Evolutionary conservation across 179 eudicot genomes (phyloP), one percentile per base, ranked within the genome.

Genomic region (Silene noctiflora): DNA sequence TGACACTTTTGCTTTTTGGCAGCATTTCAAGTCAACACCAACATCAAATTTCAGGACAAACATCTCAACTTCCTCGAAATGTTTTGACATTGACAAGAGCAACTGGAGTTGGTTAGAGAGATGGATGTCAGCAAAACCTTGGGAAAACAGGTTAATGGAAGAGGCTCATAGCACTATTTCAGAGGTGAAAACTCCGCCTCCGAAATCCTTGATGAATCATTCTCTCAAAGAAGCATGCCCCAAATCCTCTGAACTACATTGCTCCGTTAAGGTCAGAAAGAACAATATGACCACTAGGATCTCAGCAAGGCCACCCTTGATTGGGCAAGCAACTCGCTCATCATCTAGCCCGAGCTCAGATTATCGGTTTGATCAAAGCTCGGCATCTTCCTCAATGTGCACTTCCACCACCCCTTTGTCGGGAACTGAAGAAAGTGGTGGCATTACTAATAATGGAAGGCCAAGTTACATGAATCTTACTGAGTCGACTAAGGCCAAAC

Each of bases 111-210:
- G 99, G 99, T 82, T 95, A 61, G 99, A 95, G 72, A 85, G 96
- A 17, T 94, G 98, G 98, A 94, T 94, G 98, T 84, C 97, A 0
- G 97, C 96, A 31, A 94, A 88, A 83, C 98, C 96, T 19, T 94
- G 97, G 98, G 97, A 94, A 80, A 94, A 81, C 73, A 83, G 98
- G 46, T 63, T 94, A 69, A 92, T 94, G 93, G 98, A 92, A 73
- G 88, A 92, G 82, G 82, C 71, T 13, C 82, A 83, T 14, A 81
- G 73, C 14, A 83, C 84, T 21, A 44, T 79, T 17, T 78, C 79
- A 33, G 97, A 89, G 24, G 71, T 77, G 4, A 79, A 79, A 73
- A 90, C 91, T 12, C 91, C 94, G 29, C 86, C 87, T 58, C 80
- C 87, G 0, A 88, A 90, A 76, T 72, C 44, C 71, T 73, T 74